Evolutionary conservation across 495 filamentous ascomycete genomes (phyloP).

Genomic region (Xylaria nigripes): DNA sequence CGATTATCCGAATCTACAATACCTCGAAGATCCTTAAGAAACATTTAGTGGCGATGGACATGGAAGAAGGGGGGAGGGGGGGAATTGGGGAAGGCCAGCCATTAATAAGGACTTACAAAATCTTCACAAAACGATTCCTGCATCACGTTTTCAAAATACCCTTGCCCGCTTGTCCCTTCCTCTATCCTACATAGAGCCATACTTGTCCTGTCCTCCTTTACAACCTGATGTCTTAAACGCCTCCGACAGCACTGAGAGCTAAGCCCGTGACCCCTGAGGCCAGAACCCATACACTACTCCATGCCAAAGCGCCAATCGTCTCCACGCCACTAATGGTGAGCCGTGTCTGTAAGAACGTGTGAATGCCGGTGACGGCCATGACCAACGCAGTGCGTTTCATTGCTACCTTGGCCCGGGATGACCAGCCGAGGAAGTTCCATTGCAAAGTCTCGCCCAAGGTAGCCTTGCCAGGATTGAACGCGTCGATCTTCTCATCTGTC

Average conservation of each 20-base stretch:
- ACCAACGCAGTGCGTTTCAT: constrained; percentile 55
- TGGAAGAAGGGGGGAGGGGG: background rate
- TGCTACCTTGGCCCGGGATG: constrained; percentile 55
- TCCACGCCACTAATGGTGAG: constrained; percentile 59
- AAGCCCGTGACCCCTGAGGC: constrained; percentile 52
- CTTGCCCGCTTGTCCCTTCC: background rate
- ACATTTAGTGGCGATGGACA: background rate
- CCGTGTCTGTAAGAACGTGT: constrained; percentile 58
- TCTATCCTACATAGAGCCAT: background rate
- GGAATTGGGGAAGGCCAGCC: background rate
- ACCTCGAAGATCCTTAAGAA: background rate
- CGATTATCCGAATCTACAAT: too few relatives aligned
- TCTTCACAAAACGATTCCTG: background rate
- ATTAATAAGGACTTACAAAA: background rate
- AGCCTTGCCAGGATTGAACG: constrained; percentile 47
- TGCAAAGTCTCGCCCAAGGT: constrained; percentile 51
- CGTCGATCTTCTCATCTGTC: constrained; percentile 25
- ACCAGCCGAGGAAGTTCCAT: constrained; percentile 55
- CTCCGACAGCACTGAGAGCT: constrained; percentile 48
- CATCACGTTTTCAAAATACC: background rate
- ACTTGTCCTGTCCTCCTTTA: background rate
- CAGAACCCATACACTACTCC: constrained; percentile 61
- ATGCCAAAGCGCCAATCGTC: constrained; percentile 55
- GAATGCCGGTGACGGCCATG: constrained; percentile 45
- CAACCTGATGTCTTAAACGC: constrained; percentile 20